A percentile compares a stretch with the other conserved stretches of the same genome.
Evolutionary conservation across 2,329 filamentous ascomycete genomes (phyloP).

Genomic region (Scedosporium dehoogii): DNA sequence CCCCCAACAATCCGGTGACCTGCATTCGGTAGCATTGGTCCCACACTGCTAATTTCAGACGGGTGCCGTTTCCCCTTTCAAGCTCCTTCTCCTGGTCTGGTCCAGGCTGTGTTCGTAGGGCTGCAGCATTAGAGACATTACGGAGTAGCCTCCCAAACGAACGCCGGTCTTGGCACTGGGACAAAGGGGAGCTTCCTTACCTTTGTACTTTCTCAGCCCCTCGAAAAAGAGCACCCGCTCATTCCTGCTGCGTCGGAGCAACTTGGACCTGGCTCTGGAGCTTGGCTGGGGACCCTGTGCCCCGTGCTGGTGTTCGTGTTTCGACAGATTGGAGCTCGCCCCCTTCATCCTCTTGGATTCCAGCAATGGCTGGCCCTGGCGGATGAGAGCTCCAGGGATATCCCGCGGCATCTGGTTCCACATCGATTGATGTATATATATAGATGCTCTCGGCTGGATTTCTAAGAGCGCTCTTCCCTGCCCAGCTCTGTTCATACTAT

Average conservation of each 20-base stretch:
- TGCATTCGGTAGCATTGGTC: not conserved
- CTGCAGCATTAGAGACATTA: slow-evolving; percentile 1
- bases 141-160: slow-evolving; percentile 1
- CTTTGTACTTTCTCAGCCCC: no score
- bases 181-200: not conserved
- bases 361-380: not conserved
- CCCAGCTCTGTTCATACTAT: not conserved
- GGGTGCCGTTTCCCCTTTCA: not conserved
- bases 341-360: not conserved
- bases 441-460: no score
- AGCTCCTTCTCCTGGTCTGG: not conserved
- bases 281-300: not conserved
- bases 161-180: not conserved
- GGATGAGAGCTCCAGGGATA: not conserved
- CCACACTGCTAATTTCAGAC: not conserved
- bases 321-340: not conserved
- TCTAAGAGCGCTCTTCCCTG: not conserved
- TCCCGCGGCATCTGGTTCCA: not conserved
- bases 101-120: not conserved
- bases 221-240: no score
- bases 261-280: no score
- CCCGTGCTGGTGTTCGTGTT: not conserved
- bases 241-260: no score
- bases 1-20: not conserved
- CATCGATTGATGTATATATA: no score